A percentile compares a stretch with the other conserved stretches of the same genome.
Conservation (phyloP, 2,329 filamentous ascomycete genomes). For the Sporothrix variecibatus region DNA sequence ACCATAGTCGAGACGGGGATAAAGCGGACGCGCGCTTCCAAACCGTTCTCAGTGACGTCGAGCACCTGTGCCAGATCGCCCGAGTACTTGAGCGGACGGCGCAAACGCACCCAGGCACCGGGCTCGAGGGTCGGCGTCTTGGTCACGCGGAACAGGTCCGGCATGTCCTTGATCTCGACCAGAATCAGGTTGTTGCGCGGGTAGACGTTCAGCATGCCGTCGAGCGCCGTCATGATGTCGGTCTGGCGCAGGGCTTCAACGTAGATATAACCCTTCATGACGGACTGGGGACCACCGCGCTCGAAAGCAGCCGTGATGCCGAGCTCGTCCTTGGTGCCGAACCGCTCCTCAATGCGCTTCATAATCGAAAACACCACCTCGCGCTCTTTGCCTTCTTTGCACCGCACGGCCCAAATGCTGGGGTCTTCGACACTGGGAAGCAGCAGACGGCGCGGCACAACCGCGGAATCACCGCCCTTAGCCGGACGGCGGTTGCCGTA, state of each 20-base stretch:
- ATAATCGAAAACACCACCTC: conserved; percentile 87
- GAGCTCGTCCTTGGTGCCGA: conserved; percentile 75
- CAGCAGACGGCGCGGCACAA: conserved; percentile 81
- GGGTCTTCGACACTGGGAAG: conserved; percentile 94
- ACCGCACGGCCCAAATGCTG: conserved; percentile 91
- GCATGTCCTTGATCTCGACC: conserved; percentile 96
- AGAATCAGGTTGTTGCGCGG: conserved; percentile 82
- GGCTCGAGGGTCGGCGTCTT: conserved; percentile 84
- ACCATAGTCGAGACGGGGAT: conserved; percentile 90
- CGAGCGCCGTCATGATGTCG: conserved; percentile 79
- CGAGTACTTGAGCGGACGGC: conserved; percentile 75
- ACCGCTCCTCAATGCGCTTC: conserved; percentile 81
- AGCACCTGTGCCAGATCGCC: conserved; percentile 90
- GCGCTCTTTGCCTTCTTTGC: conserved; percentile 92
- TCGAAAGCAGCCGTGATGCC: conserved; percentile 91
- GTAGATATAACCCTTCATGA: conserved; percentile 94
- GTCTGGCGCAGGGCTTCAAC: conserved; percentile 87
- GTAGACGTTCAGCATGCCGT: conserved; percentile 87
- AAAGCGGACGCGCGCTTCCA: conserved; percentile 82
- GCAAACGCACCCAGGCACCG: conserved; percentile 89
- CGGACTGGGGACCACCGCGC: conserved; percentile 71
- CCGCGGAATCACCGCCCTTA: conserved; percentile 68
- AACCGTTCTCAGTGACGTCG: conserved; percentile 88
- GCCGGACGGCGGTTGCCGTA: conserved; percentile 78
- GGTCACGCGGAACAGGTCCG: conserved; percentile 85